Evolutionary conservation across 139 green algal species (phyloP).

Genomic region (Zygnema circumcarinatum): DNA sequence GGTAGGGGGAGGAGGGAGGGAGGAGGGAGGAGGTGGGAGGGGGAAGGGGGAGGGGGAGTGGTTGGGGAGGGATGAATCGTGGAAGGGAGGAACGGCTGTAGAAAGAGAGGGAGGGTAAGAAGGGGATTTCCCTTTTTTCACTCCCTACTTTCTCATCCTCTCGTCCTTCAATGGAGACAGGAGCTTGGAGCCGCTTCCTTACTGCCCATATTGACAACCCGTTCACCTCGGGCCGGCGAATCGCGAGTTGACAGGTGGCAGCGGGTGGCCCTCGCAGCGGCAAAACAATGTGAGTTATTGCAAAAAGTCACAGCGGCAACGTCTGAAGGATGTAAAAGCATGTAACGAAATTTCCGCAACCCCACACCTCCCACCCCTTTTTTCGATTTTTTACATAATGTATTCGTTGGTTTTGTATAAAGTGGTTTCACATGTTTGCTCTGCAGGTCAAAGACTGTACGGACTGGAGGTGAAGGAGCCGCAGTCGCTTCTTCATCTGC

Average conservation of each 20-base stretch:
- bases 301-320: background rate
- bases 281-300: conserved; percentile 84
- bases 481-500: conserved; percentile 53
- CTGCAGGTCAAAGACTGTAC: conserved; percentile 66
- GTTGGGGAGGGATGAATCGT: background rate
- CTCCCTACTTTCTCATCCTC: background rate
- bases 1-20: background rate
- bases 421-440: no score
- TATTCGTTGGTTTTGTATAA: no score
- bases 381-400: background rate
- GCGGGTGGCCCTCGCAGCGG: conserved; percentile 78
- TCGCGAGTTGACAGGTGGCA: conserved; percentile 54
- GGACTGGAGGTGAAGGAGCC: conserved; percentile 21
- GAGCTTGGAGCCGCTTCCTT: conserved; percentile 81
- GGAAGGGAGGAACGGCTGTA: background rate
- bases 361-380: no score
- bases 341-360: no score
- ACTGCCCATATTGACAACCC: conserved; percentile 77
- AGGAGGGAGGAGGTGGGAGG: conserved; percentile 74
- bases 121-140: background rate
- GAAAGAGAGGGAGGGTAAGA: background rate
- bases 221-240: conserved; percentile 59
- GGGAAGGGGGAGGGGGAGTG: conserved; percentile 83
- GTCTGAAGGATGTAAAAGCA: background rate
- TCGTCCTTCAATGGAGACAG: no score